Evolutionary conservation across 2,329 filamentous ascomycete genomes (phyloP), one percentile per base, ranked within the genome.

Genomic region (Zarea fungicola): DNA sequence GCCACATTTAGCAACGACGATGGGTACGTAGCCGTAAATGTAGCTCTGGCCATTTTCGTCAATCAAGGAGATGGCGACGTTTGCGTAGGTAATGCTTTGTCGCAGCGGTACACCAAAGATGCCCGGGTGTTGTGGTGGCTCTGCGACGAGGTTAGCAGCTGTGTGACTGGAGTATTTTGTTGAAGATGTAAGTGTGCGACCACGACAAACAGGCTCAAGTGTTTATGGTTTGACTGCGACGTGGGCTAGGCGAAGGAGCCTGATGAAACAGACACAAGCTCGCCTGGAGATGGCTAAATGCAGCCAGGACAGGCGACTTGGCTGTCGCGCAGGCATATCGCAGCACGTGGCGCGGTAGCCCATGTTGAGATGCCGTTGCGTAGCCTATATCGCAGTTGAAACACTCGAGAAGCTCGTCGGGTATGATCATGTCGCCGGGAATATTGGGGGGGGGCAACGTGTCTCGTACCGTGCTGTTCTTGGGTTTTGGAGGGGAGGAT

Each of bases 1-100:
- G 54, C 93, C 93, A 65, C 93, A 97, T 68, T 99, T 99, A 29
- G 93, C 93, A 47, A 99, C 92, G 36, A 99, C 92, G 56, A 99
- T 97, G 16, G 93, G 93, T 7, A 99, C 92, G 62, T 97, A 97
- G 62, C 93, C 93, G 66, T 97, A 99, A 47, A 97, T 96, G 67
- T 96, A 97, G 70, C 89, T 96, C 66, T 93, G 83, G 26, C 92
- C 92, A 56, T 93, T 80, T 56, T 92, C 89, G 64, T 97, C 91
- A 56, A 93, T 87, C 23, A 99, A 80, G 19, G 92, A 97, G 61
- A 99, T 99, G 55, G 93, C 93, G 52, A 99, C 93, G 63, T 97
- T 99, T 51, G 93, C 93, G 66, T 99, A 97, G 52, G 87, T 87
- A 66, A 99, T 97, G 71, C 92, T 97, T 62, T 91, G 84, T 60